These are phyloP conservation scores for Cyberlindnera amylophila DNA, from an alignment of 805 yeast species.

Conservation along the genomic window DNA sequence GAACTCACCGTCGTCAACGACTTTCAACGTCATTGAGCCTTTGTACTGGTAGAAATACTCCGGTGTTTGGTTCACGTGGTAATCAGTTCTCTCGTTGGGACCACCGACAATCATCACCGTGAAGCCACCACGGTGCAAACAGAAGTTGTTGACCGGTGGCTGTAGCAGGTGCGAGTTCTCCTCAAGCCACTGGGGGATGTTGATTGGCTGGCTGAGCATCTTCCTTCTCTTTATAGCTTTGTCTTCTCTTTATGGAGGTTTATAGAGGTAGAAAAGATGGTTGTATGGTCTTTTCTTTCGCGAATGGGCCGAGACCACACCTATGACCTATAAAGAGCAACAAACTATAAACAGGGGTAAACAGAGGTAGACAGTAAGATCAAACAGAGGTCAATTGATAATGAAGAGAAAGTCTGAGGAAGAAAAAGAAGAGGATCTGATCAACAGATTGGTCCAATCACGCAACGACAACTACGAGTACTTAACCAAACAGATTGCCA, in stretches of 20 bases:
- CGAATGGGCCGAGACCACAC: too few relatives aligned
- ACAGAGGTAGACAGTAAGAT: too few relatives aligned
- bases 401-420: too few relatives aligned
- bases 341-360: too few relatives aligned
- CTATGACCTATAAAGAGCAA: too few relatives aligned
- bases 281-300: too few relatives aligned
- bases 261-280: too few relatives aligned
- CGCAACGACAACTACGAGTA: too few relatives aligned
- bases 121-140: conserved; percentile 87
- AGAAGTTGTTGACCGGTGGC: conserved; percentile 91
- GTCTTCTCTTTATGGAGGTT: too few relatives aligned
- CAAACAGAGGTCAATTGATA: too few relatives aligned
- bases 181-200: conserved; percentile 74
- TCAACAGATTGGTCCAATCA: too few relatives aligned
- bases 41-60: conserved; percentile 89
- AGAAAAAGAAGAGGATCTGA: too few relatives aligned
- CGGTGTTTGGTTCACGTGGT: conserved; percentile 90
- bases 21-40: conserved; percentile 80
- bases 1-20: conserved; percentile 76
- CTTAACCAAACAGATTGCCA: neutral
- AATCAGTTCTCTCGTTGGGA: conserved; percentile 90
- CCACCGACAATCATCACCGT: conserved; percentile 97
- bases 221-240: neutral
- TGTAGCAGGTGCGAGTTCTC: conserved; percentile 72
- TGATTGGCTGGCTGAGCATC: conserved; percentile 59